phyloP scores from a whole-genome alignment of 2,329 filamentous ascomycete genomes.

The Teratosphaeria viscida region DNA sequence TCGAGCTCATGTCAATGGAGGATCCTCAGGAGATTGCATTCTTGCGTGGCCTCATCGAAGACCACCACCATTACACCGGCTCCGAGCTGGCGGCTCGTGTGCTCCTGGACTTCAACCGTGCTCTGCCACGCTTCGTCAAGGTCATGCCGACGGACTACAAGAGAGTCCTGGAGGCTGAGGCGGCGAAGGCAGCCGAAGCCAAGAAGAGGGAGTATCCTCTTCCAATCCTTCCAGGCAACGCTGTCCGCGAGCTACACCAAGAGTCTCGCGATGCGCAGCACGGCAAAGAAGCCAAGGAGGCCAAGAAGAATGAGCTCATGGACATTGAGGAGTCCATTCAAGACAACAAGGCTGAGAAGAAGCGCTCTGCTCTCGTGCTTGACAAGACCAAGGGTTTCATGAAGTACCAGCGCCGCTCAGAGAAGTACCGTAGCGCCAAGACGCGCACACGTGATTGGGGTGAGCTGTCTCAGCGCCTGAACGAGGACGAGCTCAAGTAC shows the following conservation, averaged over 20 bases:
- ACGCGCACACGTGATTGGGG: conserved; percentile 87
- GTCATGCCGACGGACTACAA: conserved; percentile 94
- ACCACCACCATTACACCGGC: conserved; percentile 95
- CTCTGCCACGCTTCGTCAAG: conserved; percentile 83
- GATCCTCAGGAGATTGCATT: conserved; percentile 84
- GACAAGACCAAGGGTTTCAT: conserved; percentile 97
- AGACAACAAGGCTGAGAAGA: conserved; percentile 77
- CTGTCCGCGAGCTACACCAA: conserved; percentile 44
- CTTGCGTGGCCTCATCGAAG: conserved; percentile 82
- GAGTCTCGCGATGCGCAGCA: conserved; percentile 45
- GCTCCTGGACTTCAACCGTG: conserved; percentile 87
- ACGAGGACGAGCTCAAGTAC: conserved; percentile 92
- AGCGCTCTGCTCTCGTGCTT: conserved; percentile 79
- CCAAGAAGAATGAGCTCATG: conserved; percentile 57
- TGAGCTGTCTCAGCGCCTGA: conserved; percentile 76
- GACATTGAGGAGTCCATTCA: conserved; percentile 89
- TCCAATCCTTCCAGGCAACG: conserved; percentile 60
- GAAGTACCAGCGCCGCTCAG: conserved; percentile 85
- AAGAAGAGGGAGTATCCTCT: conserved; percentile 78
- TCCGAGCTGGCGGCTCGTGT: conserved; percentile 90
- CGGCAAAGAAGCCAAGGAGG: conserved; percentile 51
- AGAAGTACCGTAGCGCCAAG: conserved; percentile 82
- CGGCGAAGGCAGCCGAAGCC: conserved; percentile 70
- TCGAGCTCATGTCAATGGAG: conserved; percentile 73
- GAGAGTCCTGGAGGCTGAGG: conserved; percentile 77